phyloP scores from a whole-genome alignment of 306 rosid genomes.

The Quercus robur region DNA sequence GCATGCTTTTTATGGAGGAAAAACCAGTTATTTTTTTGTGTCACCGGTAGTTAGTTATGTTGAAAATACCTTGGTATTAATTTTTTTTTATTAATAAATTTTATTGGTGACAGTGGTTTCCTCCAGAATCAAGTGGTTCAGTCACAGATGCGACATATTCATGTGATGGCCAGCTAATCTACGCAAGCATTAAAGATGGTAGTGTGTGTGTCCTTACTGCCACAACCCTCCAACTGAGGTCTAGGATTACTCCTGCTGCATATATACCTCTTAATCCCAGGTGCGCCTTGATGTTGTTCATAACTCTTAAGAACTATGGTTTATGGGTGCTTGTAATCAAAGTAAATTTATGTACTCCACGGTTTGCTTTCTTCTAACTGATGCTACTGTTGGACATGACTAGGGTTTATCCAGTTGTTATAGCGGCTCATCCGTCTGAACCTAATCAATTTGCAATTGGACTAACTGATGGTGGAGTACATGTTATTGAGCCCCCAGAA shows the following conservation, averaged over 20 bases:
- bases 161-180: slow-evolving; percentile 87
- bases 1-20: neutral
- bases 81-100: neutral
- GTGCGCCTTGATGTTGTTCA: slow-evolving; percentile 27
- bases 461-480: slow-evolving; percentile 85
- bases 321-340: neutral
- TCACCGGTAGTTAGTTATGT: neutral
- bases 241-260: slow-evolving; percentile 72
- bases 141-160: slow-evolving; percentile 94
- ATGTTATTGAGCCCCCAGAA: slow-evolving; percentile 84
- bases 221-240: slow-evolving; percentile 70
- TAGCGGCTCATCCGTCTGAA: slow-evolving; percentile 93
- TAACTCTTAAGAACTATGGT: neutral
- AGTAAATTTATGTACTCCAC: neutral
- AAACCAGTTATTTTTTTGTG: neutral
- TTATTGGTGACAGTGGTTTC: slow-evolving; percentile 36
- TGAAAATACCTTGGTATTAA: neutral
- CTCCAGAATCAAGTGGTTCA: slow-evolving; percentile 84
- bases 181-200: slow-evolving; percentile 90
- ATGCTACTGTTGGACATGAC: slow-evolving; percentile 36
- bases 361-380: neutral
- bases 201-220: slow-evolving; percentile 82
- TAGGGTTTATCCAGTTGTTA: slow-evolving; percentile 74
- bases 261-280: slow-evolving; percentile 84
- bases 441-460: slow-evolving; percentile 92